A percentile compares a stretch with the other conserved stretches of the same genome.
Evolutionary conservation across 345 rosid species (phyloP).

Genomic region (Isatis tinctoria): DNA sequence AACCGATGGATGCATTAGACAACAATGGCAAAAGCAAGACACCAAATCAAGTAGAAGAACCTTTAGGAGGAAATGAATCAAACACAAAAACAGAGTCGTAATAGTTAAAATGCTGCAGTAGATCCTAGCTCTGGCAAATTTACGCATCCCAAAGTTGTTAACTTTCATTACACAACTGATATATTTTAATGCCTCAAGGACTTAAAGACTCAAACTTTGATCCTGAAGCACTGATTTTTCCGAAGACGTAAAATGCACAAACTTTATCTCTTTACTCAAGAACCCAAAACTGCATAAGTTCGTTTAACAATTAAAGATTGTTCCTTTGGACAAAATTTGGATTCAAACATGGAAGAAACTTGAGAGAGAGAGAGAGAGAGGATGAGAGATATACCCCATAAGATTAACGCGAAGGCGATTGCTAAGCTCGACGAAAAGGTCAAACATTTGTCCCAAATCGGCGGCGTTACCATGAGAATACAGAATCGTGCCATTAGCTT

Average conservation of each 20-base stretch:
- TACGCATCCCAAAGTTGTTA: no score
- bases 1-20: not conserved
- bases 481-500: conserved; percentile 64
- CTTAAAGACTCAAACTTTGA: not conserved
- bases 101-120: not conserved
- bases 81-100: not conserved
- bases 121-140: not conserved
- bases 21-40: not conserved
- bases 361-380: not conserved
- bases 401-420: conserved; percentile 81
- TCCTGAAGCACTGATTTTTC: not conserved
- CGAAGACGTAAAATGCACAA: not conserved
- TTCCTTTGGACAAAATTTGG: no score
- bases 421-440: conserved; percentile 82
- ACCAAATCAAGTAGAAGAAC: not conserved
- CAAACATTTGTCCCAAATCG: conserved; percentile 91
- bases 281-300: not conserved
- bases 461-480: conserved; percentile 99
- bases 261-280: not conserved
- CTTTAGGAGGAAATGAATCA: not conserved
- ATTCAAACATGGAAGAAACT: not conserved
- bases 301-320: not conserved
- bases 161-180: not conserved
- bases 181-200: not conserved
- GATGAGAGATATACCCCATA: conserved; percentile 61